A percentile compares a stretch with the other conserved stretches of the same genome.
Evolutionary conservation across 2,329 filamentous ascomycete genomes (phyloP).

Genomic region (Grosmannia penicillata): DNA sequence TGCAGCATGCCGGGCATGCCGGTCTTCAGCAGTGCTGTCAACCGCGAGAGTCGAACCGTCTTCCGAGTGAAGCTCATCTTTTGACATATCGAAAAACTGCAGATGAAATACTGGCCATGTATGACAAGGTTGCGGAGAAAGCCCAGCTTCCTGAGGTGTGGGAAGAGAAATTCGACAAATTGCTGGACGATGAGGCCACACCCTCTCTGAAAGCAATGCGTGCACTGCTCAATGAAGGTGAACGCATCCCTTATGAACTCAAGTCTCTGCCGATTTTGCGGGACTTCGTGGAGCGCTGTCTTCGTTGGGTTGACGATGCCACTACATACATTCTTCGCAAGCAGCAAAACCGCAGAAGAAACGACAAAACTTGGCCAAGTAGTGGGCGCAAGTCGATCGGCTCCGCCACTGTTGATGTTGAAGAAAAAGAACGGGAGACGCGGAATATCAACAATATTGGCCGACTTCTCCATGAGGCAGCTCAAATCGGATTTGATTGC

Average conservation of each 20-base stretch:
- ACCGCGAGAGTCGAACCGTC: conserved; percentile 48
- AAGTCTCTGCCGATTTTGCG: conserved; percentile 68
- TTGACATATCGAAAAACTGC: conserved; percentile 66
- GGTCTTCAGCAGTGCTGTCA: conserved; percentile 72
- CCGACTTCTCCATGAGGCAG: conserved; percentile 68
- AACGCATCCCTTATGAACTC: conserved; percentile 86
- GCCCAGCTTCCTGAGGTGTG: conserved; percentile 74
- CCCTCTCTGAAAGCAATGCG: conserved; percentile 79
- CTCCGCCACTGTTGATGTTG: conserved; percentile 29
- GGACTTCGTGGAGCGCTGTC: conserved; percentile 88
- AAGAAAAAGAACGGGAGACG: conserved; percentile 75
- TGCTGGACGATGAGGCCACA: conserved; percentile 68
- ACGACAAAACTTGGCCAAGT: conserved; percentile 72
- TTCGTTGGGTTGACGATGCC: conserved; percentile 95
- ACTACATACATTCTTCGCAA: conserved; percentile 94
- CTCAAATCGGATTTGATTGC: conserved; percentile 83
- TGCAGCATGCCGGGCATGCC: conserved; percentile 76
- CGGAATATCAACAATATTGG: conserved; percentile 82
- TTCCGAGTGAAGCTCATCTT: conserved; percentile 53
- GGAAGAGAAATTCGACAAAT: conserved; percentile 77
- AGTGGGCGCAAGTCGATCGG: conserved; percentile 27
- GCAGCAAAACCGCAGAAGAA: conserved; percentile 92
- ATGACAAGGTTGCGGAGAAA: conserved; percentile 72
- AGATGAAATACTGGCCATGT: conserved; percentile 49
- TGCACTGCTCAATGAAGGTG: conserved; percentile 76